Base-by-base conservation (phyloP, 305 asterid species). In the Ilex paraguariensis region DNA sequence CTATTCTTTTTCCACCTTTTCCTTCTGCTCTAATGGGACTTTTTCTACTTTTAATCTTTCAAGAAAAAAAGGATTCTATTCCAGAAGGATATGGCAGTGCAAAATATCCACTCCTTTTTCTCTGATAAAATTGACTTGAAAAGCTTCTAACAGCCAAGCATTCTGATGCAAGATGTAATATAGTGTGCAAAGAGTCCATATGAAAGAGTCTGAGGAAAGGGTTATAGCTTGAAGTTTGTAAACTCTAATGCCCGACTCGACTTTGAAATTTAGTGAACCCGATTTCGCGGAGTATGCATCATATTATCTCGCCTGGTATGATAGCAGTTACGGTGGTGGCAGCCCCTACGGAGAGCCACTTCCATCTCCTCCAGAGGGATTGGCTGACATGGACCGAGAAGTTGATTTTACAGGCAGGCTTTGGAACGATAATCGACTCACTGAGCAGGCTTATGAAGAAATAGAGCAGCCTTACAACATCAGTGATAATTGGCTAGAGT, bases 401-500 rank as follows among this genome's bases (percentile, higher is more conserved):
- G 48, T 51, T 6, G 65, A 71, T 15, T 14, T 59, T 49, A 14
- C 33, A 10, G 65, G 54, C 42, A 42, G 66, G 28, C 9, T 30
- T 13, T 51, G 60, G 62, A 56, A 56, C 13, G 30, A 60, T 2
- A 13, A 52, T 39, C 13, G 33, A 61, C 42, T 10, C 40, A n/a
- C 40, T 10, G 60, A 57, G 28, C 14, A 39, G 36, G 64, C 9
- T 2, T 21, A 56, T 10, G 17, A 49, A 12, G 53, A 12, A 60
- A 49, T 10, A 3, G 64, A 46, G 9, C 14, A 28, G 6, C 30
- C 70, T 13, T 60, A 14, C n/a, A 11, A 33, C 3, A 48, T 57
- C n/a, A 61, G 56, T 28, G 49, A 31, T 28, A 61, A 51, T 36
- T 77, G 85, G 76, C 59, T 67, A 14, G 57, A 59, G 28, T 66